Conservation (phyloP, 108 stramenopile genomes). For the Nitzschia inconspicua region DNA sequence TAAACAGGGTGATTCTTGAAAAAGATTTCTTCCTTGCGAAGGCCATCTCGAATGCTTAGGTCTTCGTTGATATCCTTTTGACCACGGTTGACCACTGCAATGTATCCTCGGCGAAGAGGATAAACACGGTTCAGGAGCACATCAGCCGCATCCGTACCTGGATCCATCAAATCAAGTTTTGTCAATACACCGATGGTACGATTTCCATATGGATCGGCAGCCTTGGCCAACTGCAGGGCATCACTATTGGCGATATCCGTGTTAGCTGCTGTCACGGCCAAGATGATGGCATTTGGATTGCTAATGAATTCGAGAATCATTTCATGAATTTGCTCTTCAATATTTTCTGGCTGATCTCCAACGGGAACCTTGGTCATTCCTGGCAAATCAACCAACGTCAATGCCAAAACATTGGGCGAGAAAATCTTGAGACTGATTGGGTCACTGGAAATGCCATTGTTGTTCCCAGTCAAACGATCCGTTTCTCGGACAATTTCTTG, state of each 20-base stretch:
- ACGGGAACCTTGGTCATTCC: conserved; percentile 95
- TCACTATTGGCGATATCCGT: conserved; percentile 97
- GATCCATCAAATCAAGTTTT: conserved; percentile 98
- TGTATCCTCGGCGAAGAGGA: conserved; percentile 90
- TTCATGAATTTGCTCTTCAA: conserved; percentile 89
- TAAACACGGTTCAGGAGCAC: conserved; percentile 90
- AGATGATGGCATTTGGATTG: conserved; percentile 95
- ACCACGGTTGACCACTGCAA: conserved; percentile 95
- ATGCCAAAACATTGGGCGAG: conserved; percentile 89
- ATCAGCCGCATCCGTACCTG: conserved; percentile 93
- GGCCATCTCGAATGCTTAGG: conserved; percentile 80
- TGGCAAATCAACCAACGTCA: conserved; percentile 99
- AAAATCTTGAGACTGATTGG: conserved; percentile 95
- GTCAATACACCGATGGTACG: conserved; percentile 98
- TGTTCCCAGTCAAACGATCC: conserved; percentile 89
- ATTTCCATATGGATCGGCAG: conserved; percentile 87
- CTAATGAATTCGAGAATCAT: conserved; percentile 90
- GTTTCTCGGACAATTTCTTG: conserved; percentile 94
- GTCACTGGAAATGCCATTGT: conserved; percentile 88
- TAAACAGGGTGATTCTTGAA: conserved; percentile 93
- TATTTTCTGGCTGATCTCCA: conserved; percentile 96
- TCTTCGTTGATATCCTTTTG: conserved; percentile 93
- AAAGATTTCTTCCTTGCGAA: conserved; percentile 89
- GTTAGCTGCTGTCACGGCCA: conserved; percentile 97
- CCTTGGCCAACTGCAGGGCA: conserved; percentile 92